Percentiles rank a stretch among this genome's conserved stretches.
Evolutionary conservation across 176 grass and related monocot genomes (phyloP).

Genomic region (Secale cereale): DNA sequence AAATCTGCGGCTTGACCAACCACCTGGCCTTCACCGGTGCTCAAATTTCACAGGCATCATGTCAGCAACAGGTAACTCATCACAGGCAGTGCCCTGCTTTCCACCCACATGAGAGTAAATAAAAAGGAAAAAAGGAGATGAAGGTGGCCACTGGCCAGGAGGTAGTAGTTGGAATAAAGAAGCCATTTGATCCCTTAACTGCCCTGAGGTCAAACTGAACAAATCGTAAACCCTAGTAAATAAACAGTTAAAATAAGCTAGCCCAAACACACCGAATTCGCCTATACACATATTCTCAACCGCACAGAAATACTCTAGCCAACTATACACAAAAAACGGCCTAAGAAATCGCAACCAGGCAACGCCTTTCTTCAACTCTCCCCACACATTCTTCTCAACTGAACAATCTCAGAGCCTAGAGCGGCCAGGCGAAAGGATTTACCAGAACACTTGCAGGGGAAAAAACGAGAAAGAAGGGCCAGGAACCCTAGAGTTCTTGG

Average conservation of each 20-base stretch:
- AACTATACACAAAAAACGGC: background rate
- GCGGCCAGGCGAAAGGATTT: background rate
- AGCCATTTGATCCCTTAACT: background rate
- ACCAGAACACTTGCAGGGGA: background rate
- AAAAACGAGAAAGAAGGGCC: background rate
- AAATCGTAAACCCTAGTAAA: background rate
- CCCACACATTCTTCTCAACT: background rate
- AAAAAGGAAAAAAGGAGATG: background rate
- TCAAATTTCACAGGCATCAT: constrained; percentile 15
- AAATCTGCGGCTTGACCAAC: constrained; percentile 14
- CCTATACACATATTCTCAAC: background rate
- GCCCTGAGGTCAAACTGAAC: background rate
- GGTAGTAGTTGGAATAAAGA: background rate
- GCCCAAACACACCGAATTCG: background rate
- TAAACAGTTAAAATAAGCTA: background rate
- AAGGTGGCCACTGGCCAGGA: background rate
- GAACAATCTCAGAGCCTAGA: background rate
- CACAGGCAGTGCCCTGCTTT: constrained; percentile 20
- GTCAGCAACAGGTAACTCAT: constrained; percentile 23
- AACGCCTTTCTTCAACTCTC: background rate
- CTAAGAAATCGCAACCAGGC: background rate
- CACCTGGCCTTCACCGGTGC: background rate
- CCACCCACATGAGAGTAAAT: background rate
- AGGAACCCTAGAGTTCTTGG: background rate
- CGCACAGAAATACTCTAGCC: background rate